phyloP scores from a whole-genome alignment of 345 rosid genomes.

The Lenwebbia sp. region DNA sequence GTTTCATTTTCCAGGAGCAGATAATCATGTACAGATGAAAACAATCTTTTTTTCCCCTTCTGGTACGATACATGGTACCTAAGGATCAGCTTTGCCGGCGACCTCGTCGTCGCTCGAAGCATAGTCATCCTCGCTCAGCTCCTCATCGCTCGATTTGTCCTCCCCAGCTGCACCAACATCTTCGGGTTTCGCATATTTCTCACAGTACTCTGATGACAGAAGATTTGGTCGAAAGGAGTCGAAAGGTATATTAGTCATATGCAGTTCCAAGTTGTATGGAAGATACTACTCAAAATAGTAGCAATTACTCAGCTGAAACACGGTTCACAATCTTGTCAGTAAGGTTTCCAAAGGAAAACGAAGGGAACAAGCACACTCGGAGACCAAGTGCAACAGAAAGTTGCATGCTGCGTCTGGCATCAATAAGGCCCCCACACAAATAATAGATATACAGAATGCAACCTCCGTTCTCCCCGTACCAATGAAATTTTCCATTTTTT shows the following conservation, averaged over 20 bases:
- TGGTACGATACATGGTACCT: not conserved
- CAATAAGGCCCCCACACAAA: not conserved
- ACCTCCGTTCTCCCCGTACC: not conserved
- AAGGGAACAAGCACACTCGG: not conserved
- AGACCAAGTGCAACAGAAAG: not conserved
- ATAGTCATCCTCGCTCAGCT: conserved; percentile 74
- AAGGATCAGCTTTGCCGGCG: conserved; percentile 84
- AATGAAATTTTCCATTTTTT: not conserved
- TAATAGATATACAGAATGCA: not conserved
- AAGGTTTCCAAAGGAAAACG: not conserved
- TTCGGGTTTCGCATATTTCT: conserved; percentile 84
- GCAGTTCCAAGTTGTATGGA: not conserved
- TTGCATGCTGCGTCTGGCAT: not conserved
- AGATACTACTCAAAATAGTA: not conserved
- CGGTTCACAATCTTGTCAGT: not conserved
- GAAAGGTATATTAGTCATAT: not conserved
- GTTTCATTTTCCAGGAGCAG: conserved; percentile 16
- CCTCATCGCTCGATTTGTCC: conserved; percentile 80
- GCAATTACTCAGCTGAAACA: not conserved
- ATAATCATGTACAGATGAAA: conserved; percentile 34
- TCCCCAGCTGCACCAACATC: conserved; percentile 39
- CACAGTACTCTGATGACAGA: conserved; percentile 50
- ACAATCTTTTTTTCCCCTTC: not conserved
- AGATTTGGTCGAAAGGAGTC: not conserved
- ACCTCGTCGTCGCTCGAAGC: conserved; percentile 58